These are phyloP conservation scores for Cephaloascus albidus DNA, from an alignment of 805 yeast species.

Conservation along the genomic window DNA sequence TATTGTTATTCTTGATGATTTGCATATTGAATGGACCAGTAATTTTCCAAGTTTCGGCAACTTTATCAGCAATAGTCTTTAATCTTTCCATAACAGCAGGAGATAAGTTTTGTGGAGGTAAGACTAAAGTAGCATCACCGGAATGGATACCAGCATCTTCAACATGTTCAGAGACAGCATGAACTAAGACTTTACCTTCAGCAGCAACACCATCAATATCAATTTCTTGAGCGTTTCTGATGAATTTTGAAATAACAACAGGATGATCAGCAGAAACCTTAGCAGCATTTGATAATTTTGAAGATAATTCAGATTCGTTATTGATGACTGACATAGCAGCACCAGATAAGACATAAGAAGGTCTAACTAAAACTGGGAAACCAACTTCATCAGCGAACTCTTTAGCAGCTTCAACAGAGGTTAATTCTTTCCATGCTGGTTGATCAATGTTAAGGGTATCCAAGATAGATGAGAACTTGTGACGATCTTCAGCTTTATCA, in stretches of 20 bases:
- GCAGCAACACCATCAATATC: slow-evolving; percentile 96
- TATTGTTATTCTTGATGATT: slow-evolving; percentile 70
- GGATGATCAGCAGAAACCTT: slow-evolving; percentile 95
- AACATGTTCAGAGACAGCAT: slow-evolving; percentile 95
- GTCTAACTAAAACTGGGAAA: slow-evolving; percentile 95
- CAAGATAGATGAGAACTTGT: slow-evolving; percentile 89
- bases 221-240: slow-evolving; percentile 92
- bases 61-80: slow-evolving; percentile 85
- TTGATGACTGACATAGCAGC: slow-evolving; percentile 97
- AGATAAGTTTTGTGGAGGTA: slow-evolving; percentile 82
- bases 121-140: slow-evolving; percentile 93
- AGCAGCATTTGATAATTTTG: slow-evolving; percentile 79
- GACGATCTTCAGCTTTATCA: slow-evolving; percentile 97
- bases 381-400: slow-evolving; percentile 78
- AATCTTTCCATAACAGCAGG: slow-evolving; percentile 60
- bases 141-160: slow-evolving; percentile 99
- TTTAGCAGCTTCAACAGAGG: slow-evolving; percentile 79
- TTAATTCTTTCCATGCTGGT: slow-evolving; percentile 95
- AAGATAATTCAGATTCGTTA: slow-evolving; percentile 68
- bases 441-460: slow-evolving; percentile 92
- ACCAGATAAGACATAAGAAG: slow-evolving; percentile 94
- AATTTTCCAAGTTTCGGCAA: slow-evolving; percentile 88
- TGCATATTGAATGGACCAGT: slow-evolving; percentile 99
- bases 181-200: slow-evolving; percentile 82
- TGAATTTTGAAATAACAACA: slow-evolving; percentile 93